phyloP scores from a whole-genome alignment of 2,329 filamentous ascomycete genomes.

The Phyllosticta citrichinensis region DNA sequence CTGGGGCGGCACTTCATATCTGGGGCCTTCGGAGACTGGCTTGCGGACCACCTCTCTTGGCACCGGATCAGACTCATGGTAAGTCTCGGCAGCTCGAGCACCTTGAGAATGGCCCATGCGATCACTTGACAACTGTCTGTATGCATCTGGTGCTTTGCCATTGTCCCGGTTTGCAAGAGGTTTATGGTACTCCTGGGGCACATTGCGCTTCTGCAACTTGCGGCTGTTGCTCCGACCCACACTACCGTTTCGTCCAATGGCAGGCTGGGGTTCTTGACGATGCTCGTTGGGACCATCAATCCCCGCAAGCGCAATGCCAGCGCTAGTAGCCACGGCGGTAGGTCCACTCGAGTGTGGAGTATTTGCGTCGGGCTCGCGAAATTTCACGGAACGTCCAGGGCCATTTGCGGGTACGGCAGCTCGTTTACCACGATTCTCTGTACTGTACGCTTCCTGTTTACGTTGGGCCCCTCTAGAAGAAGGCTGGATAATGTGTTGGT shows the following conservation, averaged over 20 bases:
- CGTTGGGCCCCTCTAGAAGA: background rate
- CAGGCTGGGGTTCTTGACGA: background rate
- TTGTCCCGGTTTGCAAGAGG: background rate
- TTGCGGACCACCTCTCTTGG: slow-evolving; percentile 20
- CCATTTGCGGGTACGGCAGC: background rate
- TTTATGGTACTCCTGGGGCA: slow-evolving; percentile 10
- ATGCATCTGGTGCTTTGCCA: slow-evolving; percentile 17
- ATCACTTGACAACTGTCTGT: slow-evolving; percentile 30
- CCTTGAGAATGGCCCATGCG: slow-evolving; percentile 26
- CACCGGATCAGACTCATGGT: slow-evolving; percentile 27
- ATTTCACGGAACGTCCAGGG: background rate
- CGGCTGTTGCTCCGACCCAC: slow-evolving; percentile 27
- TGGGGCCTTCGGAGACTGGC: slow-evolving; percentile 15
- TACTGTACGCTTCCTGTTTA: background rate
- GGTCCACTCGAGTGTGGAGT: background rate
- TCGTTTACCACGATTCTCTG: background rate
- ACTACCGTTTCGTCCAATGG: slow-evolving; percentile 11
- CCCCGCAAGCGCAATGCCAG: slow-evolving; percentile 24
- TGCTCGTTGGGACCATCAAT: slow-evolving; percentile 18
- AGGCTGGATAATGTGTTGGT: background rate
- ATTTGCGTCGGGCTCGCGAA: background rate
- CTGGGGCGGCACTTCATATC: slow-evolving; percentile 27
- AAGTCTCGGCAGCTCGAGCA: slow-evolving; percentile 23
- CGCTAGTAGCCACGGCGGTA: slow-evolving; percentile 11
- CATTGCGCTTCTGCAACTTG: slow-evolving; percentile 18